Conservation (phyloP, 2,329 filamentous ascomycete genomes). For the Ilyonectria destructans region DNA sequence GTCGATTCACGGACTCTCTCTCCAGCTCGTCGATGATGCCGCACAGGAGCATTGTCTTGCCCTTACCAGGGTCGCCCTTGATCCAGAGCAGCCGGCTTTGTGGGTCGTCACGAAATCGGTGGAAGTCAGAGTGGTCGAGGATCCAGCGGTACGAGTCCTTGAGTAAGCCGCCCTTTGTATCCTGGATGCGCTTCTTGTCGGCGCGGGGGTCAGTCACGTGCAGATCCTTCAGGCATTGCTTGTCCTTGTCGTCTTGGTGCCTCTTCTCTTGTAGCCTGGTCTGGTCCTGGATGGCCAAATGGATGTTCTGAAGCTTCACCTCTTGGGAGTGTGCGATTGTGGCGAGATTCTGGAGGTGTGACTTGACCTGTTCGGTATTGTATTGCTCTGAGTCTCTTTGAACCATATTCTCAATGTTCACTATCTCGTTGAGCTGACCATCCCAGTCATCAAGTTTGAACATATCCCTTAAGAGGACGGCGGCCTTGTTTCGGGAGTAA, state of each 20-base stretch:
- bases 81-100: not conserved
- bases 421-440: slow-evolving; percentile 47
- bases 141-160: not conserved
- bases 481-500: slow-evolving; percentile 52
- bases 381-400: slow-evolving; percentile 31
- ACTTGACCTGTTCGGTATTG: slow-evolving; percentile 31
- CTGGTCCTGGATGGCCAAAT: slow-evolving; percentile 27
- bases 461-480: slow-evolving; percentile 51
- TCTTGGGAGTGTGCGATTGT: slow-evolving; percentile 7
- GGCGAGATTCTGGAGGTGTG: slow-evolving; percentile 9
- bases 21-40: not conserved
- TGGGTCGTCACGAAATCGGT: not conserved
- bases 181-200: not conserved
- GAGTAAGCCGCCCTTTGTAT: not conserved
- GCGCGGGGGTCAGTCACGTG: not conserved
- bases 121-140: not conserved
- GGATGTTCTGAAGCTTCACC: slow-evolving; percentile 23
- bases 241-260: slow-evolving; percentile 29
- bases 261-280: slow-evolving; percentile 20
- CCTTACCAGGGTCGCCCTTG: not conserved
- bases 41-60: not conserved
- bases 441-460: slow-evolving; percentile 56
- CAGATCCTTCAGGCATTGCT: not conserved
- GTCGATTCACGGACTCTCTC: not conserved
- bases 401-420: slow-evolving; percentile 44